Base-by-base conservation (phyloP, 352 stramenopile genomes). In the Pythium dissimile region DNA sequence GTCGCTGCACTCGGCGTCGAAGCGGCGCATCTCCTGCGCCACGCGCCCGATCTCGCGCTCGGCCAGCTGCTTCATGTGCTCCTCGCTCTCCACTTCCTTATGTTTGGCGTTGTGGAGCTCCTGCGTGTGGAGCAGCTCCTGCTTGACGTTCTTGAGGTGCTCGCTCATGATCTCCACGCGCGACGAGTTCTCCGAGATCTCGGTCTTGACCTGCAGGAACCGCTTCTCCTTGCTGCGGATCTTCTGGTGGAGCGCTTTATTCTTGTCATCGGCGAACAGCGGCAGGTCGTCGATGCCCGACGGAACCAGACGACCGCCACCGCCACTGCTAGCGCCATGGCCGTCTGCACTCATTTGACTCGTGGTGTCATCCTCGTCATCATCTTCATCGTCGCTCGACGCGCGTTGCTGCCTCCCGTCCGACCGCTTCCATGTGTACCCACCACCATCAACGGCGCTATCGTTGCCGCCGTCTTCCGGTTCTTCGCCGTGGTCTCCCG, bases 61-160 rank as follows among this genome's bases (percentile, higher is more conserved):
- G 0, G 92, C 80, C 27, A 99, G 69, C 59, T 97, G 86, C 56
- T 84, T 69, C 59, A 98, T 86, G 73, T 98, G 94, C 67, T 96
- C 85, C 71, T 99, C 96, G 37, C 92, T 97, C 6, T 64, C 54
- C 23, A 98, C 86, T 71, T 98, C 95, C 64, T 95, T 96, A 30
- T 87, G 73, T 58, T 98, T 98, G 24, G 95, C 89, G 32, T 69
- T 81, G 28, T 98, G 73, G 11, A 99, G 67, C 38, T 86, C 86
- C 68, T 98, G 95, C 1, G 95, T 98, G 66, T 98, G 88, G 42
- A 94, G 59, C 3, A 98, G 77, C 66, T 99, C 95, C 59, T 98
- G 90, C 66, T 95, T 88, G 31, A 99, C 91, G 54, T 98, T 98
- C 66, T 98, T 97, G 39, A 98, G 63, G 66, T 98, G 96, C 71